phyloP scores from a whole-genome alignment of 2,329 filamentous ascomycete genomes.

The Pseudogymnoascus sp. region DNA sequence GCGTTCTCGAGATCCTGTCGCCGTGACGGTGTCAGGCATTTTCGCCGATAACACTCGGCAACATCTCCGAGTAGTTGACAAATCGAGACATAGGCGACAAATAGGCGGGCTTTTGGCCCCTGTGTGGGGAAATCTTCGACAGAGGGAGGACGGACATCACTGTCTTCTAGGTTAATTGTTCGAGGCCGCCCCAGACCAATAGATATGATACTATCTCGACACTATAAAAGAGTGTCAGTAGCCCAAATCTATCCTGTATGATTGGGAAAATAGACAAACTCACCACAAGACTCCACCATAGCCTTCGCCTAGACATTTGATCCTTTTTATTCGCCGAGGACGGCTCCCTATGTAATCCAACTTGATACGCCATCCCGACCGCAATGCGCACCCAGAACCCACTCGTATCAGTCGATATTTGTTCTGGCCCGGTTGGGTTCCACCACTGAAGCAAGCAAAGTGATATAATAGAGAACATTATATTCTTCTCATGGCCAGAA shows the following conservation, averaged over 20 bases:
- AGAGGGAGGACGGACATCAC: neutral
- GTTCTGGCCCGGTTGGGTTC: constrained; percentile 29
- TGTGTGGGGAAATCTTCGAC: constrained; percentile 8
- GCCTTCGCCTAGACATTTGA: constrained; percentile 29
- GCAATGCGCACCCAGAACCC: constrained; percentile 36
- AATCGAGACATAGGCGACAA: constrained; percentile 8
- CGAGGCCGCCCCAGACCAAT: constrained; percentile 22
- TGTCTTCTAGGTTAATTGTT: constrained; percentile 9
- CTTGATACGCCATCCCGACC: constrained; percentile 35
- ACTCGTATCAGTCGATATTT: constrained; percentile 34
- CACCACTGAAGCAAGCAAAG: constrained; percentile 29
- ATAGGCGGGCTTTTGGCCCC: neutral
- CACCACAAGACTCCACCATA: constrained; percentile 37
- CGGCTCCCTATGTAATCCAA: constrained; percentile 36
- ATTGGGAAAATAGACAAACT: constrained; percentile 13
- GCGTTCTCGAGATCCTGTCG: constrained; percentile 3
- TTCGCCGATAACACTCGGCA: constrained; percentile 8
- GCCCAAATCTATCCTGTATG: neutral
- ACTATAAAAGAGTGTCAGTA: constrained; percentile 16
- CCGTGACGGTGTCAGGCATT: neutral
- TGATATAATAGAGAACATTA: constrained; percentile 27
- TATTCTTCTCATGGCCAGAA: constrained; percentile 28
- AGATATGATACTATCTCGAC: constrained; percentile 33
- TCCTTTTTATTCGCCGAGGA: constrained; percentile 23
- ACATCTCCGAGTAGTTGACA: constrained; percentile 8